Base-by-base conservation (phyloP, 805 yeast species). In the Spathaspora hagerdaliae region DNA sequence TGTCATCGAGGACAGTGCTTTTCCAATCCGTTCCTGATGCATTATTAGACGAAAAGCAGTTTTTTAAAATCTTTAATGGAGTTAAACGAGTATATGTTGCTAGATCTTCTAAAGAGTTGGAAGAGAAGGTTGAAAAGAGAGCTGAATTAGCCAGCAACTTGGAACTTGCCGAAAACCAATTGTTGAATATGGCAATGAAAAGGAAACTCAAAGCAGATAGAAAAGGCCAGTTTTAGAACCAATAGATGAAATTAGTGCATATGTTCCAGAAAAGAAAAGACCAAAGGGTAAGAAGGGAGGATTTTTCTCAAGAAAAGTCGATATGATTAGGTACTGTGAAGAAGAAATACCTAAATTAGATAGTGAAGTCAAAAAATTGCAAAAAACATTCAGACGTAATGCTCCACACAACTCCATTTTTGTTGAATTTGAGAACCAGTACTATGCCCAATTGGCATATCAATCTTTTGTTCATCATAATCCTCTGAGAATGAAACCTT, bases 21-120 rank as follows among this genome's bases (percentile, higher is more conserved):
- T 82, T 91, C 64, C 96, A 87, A 65, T 79, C 87, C 7, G 92
- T 90, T 6, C 94, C 97, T 9, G 79, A 83, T 46, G 78, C 82
- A 47, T 79, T 80, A 56, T 69, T 88, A 47, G 82, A 81, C 59
- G 95, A 85, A 59, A 72, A 75, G 45, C 89, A 87, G 55, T 79
- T 92, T 49, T 72, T 78, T 55, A 83, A 83, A 59, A 61, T 91
- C 46, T 91, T 89, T 58, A 83, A 81, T 38, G 96, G 96, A 51
- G 96, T 89, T 36, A 85, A 80, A 57, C 73, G 81, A 50, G 85
- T 92, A 41, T 87, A 90, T 82, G 82, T 90, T 38, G 82, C 91
- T 27, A 78, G 96, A 60, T 82, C 81, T 62, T 71, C 50, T 63
- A 75, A 75, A 45, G 65, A 74, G 34, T 74, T 92, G 47, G 79